Conservation (phyloP, 805 yeast species). For the Yarrowia sp. region DNA sequence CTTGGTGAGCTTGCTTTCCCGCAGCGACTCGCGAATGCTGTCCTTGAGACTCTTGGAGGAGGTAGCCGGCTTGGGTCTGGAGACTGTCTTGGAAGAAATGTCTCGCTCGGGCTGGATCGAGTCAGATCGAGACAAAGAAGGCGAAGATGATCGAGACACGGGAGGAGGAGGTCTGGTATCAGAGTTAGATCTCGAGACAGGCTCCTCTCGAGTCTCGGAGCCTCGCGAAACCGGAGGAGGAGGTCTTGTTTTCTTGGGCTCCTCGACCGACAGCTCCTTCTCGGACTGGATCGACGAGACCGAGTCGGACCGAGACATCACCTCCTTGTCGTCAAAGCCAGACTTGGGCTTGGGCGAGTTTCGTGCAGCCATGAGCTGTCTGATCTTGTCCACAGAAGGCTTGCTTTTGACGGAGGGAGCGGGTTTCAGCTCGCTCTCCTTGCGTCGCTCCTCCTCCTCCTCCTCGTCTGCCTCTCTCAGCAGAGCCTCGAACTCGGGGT, state of each 20-base stretch:
- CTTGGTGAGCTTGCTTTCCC: conserved; percentile 21
- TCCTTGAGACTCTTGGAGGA: conserved; percentile 21
- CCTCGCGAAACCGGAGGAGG: conserved; percentile 7
- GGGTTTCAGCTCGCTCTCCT: neutral
- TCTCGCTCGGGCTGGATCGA: conserved; percentile 19
- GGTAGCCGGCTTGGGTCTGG: neutral
- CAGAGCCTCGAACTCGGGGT: conserved; percentile 12
- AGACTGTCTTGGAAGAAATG: neutral
- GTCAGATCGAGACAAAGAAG: conserved; percentile 13
- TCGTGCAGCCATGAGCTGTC: conserved; percentile 22
- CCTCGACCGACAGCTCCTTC: neutral
- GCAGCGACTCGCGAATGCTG: conserved; percentile 18
- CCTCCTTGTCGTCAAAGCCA: neutral
- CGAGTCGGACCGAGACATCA: neutral
- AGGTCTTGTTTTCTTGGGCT: neutral
- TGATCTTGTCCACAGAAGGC: conserved; percentile 20
- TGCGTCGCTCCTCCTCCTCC: neutral
- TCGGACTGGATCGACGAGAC: conserved; percentile 10
- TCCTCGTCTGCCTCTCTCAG: conserved; percentile 1
- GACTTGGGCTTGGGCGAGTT: conserved; percentile 1
- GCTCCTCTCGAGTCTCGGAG: neutral
- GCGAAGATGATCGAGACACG: neutral
- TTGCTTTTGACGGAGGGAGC: conserved; percentile 12
- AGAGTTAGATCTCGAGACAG: neutral
- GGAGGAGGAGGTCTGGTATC: conserved; percentile 9